phyloP scores from a whole-genome alignment of 768 basidiomycete species.

The Paxillus involutus region DNA sequence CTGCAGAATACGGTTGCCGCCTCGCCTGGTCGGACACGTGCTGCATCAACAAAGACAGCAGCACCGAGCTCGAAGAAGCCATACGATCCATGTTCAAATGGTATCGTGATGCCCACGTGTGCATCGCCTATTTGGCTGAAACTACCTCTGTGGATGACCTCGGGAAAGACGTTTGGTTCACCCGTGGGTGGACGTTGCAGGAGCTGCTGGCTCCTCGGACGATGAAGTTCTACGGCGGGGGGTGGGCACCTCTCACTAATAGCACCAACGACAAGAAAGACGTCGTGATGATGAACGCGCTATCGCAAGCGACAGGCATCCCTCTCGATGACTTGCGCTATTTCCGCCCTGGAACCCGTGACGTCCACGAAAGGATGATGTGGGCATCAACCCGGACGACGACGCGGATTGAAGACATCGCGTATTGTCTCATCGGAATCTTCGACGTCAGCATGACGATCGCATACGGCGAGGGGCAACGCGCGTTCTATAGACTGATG shows the following conservation, averaged over 20 bases:
- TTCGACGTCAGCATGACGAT: constrained; percentile 34
- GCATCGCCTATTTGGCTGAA: constrained; percentile 9
- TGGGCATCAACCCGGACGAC: constrained; percentile 36
- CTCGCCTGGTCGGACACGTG: constrained; percentile 37
- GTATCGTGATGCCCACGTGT: constrained; percentile 6
- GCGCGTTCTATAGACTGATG: constrained; percentile 30
- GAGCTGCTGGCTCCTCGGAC: constrained; percentile 26
- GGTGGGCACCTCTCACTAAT: constrained; percentile 24
- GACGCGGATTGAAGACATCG: constrained; percentile 32
- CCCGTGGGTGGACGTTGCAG: constrained; percentile 32
- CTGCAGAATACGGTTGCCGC: constrained; percentile 25
- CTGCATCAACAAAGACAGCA: constrained; percentile 35
- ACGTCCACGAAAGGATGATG: constrained; percentile 29
- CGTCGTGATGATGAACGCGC: constrained; percentile 14
- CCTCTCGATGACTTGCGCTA: constrained; percentile 20
- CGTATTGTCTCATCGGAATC: constrained; percentile 33
- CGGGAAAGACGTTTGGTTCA: constrained; percentile 3
- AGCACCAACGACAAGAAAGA: constrained; percentile 30
- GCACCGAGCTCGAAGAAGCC: constrained; percentile 33
- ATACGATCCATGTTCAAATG: constrained; percentile 12
- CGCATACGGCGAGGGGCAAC: constrained; percentile 35
- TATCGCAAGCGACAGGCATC: constrained; percentile 29
- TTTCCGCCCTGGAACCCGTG: constrained; percentile 24
- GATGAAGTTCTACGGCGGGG: constrained; percentile 32
- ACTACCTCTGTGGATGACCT: constrained; percentile 5